Conservation (phyloP, 2,329 filamentous ascomycete species). For the Fusarium oligoseptatum region DNA sequence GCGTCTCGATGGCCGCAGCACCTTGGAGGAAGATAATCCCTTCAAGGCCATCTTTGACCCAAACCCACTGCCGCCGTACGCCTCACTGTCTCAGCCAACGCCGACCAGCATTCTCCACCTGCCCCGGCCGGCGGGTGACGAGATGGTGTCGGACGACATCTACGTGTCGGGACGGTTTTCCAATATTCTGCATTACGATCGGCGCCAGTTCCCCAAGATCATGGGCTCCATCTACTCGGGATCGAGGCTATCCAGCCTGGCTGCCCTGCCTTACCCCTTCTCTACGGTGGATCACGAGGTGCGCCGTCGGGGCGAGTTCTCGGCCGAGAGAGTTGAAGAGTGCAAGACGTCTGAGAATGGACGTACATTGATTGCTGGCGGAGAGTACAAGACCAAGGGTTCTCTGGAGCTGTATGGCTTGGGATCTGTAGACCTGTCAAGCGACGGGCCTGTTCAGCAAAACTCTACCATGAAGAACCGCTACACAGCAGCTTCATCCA, state of each 20-base stretch:
- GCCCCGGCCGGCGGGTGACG: slow-evolving; percentile 65
- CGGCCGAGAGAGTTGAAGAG: slow-evolving; percentile 64
- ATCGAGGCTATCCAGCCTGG: slow-evolving; percentile 79
- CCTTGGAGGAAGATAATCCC: slow-evolving; percentile 45
- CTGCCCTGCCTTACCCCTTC: slow-evolving; percentile 77
- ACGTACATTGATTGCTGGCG: slow-evolving; percentile 82
- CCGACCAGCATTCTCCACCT: slow-evolving; percentile 87
- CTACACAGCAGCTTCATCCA: slow-evolving; percentile 83
- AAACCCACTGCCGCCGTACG: slow-evolving; percentile 70
- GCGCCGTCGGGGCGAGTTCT: slow-evolving; percentile 67
- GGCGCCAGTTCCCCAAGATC: slow-evolving; percentile 84
- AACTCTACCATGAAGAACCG: slow-evolving; percentile 78
- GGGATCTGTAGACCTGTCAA: slow-evolving; percentile 47
- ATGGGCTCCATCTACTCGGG: slow-evolving; percentile 86
- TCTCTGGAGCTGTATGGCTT: slow-evolving; percentile 89
- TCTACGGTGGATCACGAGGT: slow-evolving; percentile 72
- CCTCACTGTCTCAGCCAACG: slow-evolving; percentile 82
- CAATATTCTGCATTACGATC: slow-evolving; percentile 89
- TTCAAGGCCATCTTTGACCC: slow-evolving; percentile 63
- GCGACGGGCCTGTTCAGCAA: slow-evolving; percentile 48
- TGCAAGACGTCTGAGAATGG: slow-evolving; percentile 67
- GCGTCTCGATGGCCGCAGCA: slow-evolving; percentile 48
- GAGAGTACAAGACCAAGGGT: slow-evolving; percentile 92
- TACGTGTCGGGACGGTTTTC: slow-evolving; percentile 92
- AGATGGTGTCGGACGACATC: slow-evolving; percentile 79